Evolutionary conservation across 306 rosid genomes (phyloP), one percentile per base, ranked within the genome.

Genomic region (Senna tora): DNA sequence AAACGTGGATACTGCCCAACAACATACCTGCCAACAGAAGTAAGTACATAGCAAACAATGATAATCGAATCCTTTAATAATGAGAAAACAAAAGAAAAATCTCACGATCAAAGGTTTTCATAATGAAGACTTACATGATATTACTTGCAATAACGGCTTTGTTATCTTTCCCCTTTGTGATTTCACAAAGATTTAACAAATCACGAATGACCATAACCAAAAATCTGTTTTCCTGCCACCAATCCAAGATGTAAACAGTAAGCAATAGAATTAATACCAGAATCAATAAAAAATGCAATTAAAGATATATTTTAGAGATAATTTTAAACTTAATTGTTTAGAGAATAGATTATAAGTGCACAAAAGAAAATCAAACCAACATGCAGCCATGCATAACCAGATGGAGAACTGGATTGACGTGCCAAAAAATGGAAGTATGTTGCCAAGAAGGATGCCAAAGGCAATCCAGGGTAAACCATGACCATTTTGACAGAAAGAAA

Each of bases 161-260:
- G 84, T 95, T 95, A 74, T 95, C 99, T 82, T 95, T 95, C 68
- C 99, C 99, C 77, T 91, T 95, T 5, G 94, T 91, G 81, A 95
- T 89, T 83, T 95, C 97, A 75, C 99, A 95, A 41, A 91, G 82
- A 78, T 95, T 95, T 71, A 95, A 79, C 34, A 95, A 88, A 84
- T 95, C 96, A 11, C 99, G 97, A 75, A 95, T 95, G 79, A 91
- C 99, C 99, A 95, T 91, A 71, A 95, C 99, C 93, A 95, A 95
- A 85, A 91, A 95, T 64, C 97, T 88, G 84, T 89, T 95, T 84
- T 95, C 99, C 99, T 95, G 95, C 58, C 74, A 73, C 46, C 73
- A 30, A 65, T 46, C 12, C 50, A 75, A 71, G 74, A 75, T 71
- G 19, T 30, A 68, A 64, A 69, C 56, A 6, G 65, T 49, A 63